Base-by-base conservation (phyloP, 306 rosid species). In the Mucuna pruriens region DNA sequence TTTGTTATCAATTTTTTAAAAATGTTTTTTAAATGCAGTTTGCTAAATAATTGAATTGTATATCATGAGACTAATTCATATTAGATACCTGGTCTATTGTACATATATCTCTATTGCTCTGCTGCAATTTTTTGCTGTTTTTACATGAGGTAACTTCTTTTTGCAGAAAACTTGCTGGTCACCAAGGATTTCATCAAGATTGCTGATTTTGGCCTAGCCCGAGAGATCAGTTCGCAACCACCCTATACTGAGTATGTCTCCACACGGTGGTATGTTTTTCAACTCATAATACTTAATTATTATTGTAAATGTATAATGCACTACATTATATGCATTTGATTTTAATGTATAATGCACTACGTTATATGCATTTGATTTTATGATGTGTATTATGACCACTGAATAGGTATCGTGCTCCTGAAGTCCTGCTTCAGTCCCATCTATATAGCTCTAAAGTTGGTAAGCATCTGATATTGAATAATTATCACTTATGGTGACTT, bases 141-240 rank as follows among this genome's bases (percentile, higher is more conserved):
- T 77, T 46, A 82, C 65, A 42, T 57, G 38, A 64, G 9, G 3
- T 68, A 12, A n/a, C 20, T 62, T 31, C 33, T 20, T 86, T 82
- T 86, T 80, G 79, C 93, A 95, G 99, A 95, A 78, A 95, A 95
- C 91, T 85, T 95, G 82, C 80, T 95, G 81, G 98, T 95, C 34
- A 81, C 92, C 49, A 95, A 92, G 84, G 93, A 89, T 39, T 46
- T 87, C 23, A 93, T 95, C 62, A 95, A 95, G 86, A 75, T 95
- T 80, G 97, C 99, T 71, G 99, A 95, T 90, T 91, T 95, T 80
- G 99, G 99, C 83, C 92, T 95, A 69, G 99, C 91, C 46, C 98
- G 99, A 55, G 99, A 95, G 89, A 84, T 90, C 61, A 88, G 80
- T 68, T 94, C 99, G 42, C 90, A 82, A 71, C 99, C 99, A 54